Conservation (phyloP, 768 basidiomycete genomes). For the Lyophyllum shimeji region DNA sequence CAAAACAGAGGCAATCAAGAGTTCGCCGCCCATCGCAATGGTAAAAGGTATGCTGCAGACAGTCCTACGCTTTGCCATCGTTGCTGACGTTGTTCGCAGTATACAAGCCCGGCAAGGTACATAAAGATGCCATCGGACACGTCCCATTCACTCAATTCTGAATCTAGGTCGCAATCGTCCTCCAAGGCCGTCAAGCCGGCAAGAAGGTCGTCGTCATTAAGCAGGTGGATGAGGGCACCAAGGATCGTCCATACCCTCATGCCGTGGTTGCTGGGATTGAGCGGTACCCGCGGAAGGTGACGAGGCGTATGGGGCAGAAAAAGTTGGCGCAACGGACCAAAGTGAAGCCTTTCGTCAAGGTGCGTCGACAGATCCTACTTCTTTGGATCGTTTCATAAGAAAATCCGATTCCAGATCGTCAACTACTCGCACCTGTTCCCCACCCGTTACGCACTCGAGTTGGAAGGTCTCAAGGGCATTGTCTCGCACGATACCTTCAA, state of each 20-base stretch:
- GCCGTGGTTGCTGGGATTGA: conserved; percentile 98
- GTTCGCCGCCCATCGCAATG: conserved; percentile 51
- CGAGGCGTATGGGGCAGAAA: conserved; percentile 96
- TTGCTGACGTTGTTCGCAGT: conserved; percentile 42
- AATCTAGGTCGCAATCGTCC: conserved; percentile 87
- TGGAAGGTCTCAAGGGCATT: conserved; percentile 90
- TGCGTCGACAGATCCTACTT: conserved; percentile 33
- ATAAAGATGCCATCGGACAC: background rate
- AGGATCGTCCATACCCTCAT: conserved; percentile 95
- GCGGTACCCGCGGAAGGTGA: conserved; percentile 97
- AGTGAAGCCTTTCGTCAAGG: conserved; percentile 99
- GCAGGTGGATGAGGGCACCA: conserved; percentile 95
- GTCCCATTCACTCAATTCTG: background rate
- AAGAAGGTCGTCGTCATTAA: conserved; percentile 99
- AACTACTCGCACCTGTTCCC: conserved; percentile 99
- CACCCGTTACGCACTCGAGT: conserved; percentile 96
- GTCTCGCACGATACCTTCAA: conserved; percentile 92
- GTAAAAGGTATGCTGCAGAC: conserved; percentile 48
- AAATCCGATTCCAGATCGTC: conserved; percentile 53
- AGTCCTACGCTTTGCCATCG: conserved; percentile 14
- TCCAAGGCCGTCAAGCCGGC: conserved; percentile 98
- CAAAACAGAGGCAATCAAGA: conserved; percentile 38
- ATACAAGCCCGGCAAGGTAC: conserved; percentile 93
- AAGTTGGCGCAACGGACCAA: conserved; percentile 89
- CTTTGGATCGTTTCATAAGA: background rate